Evolutionary conservation across 2,329 filamentous ascomycete genomes (phyloP), one percentile per base, ranked within the genome.

Genomic region (Cordyceps tenuipes): DNA sequence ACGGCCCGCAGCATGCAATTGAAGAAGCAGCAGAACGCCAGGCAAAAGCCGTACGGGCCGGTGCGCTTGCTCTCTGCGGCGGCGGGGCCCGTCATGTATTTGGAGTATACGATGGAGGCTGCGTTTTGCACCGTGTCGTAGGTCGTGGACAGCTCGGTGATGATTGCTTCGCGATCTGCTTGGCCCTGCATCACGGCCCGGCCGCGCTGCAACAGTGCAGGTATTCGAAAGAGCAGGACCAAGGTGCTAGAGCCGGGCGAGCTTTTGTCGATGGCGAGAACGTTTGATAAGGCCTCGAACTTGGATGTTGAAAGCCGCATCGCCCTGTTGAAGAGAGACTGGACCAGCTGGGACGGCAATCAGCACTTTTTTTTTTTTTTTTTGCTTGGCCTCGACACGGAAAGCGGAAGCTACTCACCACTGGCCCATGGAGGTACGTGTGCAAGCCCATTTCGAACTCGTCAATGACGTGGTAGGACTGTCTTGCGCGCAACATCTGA

Each of bases 1-100:
- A 58, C 47, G 26, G 47, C 56, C 10, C 56, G 23, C 34, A 58
- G 5, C 56, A 58, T 58, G 23, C 56, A 58, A n/a, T 58, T 58
- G 23, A 58, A 58, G 15, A 58, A 43, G 48, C 56, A 58, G 26
- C 21, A 21, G 36, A 51, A 58, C 26, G 56, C 47, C 36, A 58
- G 23, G 47, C 56, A 58, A 19, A 58, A 31, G 4, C 55, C 55
- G 23, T 50, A 57, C 1, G 34, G 55, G 23, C 47, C 36, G 5
- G 47, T 51, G 3, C 10, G 3, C 10, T 44, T 51, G 8, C 34
- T 58, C 10, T 51, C 47, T 12, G 47, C 21, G 48, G 26, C 21
- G 48, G 26, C 21, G 7, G 48, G 49, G 34, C 13, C 48, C 3
- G 19, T 39, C 49, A 59, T 59, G 19, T n/a, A 59, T 21, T 59